phyloP scores from a whole-genome alignment of 306 rosid genomes.

The Amphicarpaea edgeworthii region DNA sequence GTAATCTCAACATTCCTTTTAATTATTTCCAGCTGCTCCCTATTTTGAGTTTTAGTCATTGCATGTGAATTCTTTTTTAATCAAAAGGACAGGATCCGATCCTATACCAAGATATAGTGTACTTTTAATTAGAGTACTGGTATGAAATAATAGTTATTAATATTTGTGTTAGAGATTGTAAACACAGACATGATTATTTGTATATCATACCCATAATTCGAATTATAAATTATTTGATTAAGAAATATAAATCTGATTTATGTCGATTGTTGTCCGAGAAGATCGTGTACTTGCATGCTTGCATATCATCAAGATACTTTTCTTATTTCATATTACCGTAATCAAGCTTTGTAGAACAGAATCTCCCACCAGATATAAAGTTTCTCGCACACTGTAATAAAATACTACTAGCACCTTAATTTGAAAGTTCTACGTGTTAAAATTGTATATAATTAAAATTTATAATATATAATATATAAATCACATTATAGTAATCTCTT shows the following conservation, averaged over 20 bases:
- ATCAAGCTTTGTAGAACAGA: not conserved
- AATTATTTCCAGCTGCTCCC: not conserved
- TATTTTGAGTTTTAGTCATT: slow-evolving; percentile 5
- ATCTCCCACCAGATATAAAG: not conserved
- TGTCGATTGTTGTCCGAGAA: no score
- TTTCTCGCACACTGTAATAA: not conserved
- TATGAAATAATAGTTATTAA: no score
- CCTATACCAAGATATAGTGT: no score
- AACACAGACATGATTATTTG: no score
- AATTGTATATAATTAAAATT: no score
- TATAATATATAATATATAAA: no score
- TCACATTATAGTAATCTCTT: no score
- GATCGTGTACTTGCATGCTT: slow-evolving; percentile 38
- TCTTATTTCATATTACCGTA: not conserved
- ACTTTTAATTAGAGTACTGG: no score
- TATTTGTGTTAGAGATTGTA: no score
- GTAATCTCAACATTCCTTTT: slow-evolving; percentile 29
- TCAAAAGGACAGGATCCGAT: slow-evolving; percentile 33
- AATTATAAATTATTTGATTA: no score
- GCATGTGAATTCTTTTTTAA: not conserved
- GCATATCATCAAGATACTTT: not conserved
- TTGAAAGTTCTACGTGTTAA: not conserved
- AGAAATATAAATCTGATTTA: no score
- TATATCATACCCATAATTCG: no score
- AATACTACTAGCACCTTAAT: not conserved